phyloP scores from a whole-genome alignment of 495 filamentous ascomycete species.

The Penicillium herquei region DNA sequence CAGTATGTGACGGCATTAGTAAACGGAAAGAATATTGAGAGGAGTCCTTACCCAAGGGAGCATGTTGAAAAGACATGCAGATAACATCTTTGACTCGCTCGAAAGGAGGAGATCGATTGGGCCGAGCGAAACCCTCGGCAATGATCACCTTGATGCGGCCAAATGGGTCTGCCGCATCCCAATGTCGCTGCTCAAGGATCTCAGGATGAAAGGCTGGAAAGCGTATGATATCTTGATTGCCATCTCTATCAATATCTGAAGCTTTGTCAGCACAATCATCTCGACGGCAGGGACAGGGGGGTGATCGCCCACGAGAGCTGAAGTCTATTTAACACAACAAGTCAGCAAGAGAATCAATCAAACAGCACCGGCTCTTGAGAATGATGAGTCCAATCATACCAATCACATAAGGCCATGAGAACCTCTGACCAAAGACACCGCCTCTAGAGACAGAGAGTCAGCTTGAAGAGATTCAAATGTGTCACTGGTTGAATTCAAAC shows the following conservation, averaged over 20 bases:
- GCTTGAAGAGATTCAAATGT: not conserved
- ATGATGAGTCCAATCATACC: conserved; percentile 29
- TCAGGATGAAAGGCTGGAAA: conserved; percentile 76
- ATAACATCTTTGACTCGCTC: conserved; percentile 72
- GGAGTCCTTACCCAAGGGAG: conserved; percentile 62
- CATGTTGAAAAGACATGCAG: conserved; percentile 83
- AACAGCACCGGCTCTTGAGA: conserved; percentile 17
- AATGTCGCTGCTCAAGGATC: conserved; percentile 66
- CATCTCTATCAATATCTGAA: conserved; percentile 59
- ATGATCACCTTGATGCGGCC: conserved; percentile 79
- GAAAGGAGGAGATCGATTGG: conserved; percentile 51
- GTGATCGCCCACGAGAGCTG: conserved; percentile 22
- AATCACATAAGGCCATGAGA: conserved; percentile 62
- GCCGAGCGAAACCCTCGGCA: conserved; percentile 64
- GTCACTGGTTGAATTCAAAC: not conserved
- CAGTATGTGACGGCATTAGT: not conserved
- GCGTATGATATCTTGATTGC: conserved; percentile 60
- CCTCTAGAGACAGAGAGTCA: conserved; percentile 32
- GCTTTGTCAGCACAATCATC: not conserved
- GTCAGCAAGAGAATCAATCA: not conserved
- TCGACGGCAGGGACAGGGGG: not conserved
- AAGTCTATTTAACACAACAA: conserved; percentile 16
- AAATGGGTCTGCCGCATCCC: conserved; percentile 67
- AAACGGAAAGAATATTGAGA: not conserved
- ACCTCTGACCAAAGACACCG: conserved; percentile 52